These are phyloP conservation scores for Glycine tomentella DNA, from an alignment of 306 rosid genomes.

Conservation along the genomic window DNA sequence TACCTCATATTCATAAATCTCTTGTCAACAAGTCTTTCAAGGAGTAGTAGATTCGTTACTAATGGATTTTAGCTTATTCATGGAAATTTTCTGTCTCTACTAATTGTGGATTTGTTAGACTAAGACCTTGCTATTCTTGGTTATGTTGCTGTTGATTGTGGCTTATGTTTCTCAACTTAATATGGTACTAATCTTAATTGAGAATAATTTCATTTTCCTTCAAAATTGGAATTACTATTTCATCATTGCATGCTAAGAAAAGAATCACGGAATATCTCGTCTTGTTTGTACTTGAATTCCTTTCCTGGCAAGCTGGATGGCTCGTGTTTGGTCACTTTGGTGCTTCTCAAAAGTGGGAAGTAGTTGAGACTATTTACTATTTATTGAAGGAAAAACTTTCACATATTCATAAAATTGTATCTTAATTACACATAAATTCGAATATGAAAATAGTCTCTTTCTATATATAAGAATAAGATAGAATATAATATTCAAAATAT, in stretches of 20 bases:
- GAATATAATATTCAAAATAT: no score
- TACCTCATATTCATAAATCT: no score
- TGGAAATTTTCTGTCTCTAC: no score
- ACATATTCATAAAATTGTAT: no score
- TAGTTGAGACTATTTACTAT: not conserved
- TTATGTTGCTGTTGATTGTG: conserved; percentile 39
- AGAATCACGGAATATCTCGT: not conserved
- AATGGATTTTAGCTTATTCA: no score
- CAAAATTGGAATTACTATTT: conserved; percentile 12
- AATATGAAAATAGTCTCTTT: no score
- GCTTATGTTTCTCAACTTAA: not conserved
- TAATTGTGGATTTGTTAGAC: no score
- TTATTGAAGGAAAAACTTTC: no score
- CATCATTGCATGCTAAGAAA: conserved; percentile 23
- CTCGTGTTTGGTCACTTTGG: not conserved
- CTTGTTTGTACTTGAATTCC: conserved; percentile 6
- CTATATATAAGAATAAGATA: no score
- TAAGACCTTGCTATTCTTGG: conserved; percentile 37
- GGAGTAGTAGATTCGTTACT: no score
- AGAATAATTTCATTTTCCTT: conserved; percentile 46
- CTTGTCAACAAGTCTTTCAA: no score
- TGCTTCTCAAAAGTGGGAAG: not conserved
- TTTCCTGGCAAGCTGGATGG: not conserved
- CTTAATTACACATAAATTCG: no score
- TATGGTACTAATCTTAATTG: conserved; percentile 34